A percentile compares a stretch with the other conserved stretches of the same genome.
Evolutionary conservation across 805 yeast genomes (phyloP).

Genomic region (Maudiozyma saulgeensis): DNA sequence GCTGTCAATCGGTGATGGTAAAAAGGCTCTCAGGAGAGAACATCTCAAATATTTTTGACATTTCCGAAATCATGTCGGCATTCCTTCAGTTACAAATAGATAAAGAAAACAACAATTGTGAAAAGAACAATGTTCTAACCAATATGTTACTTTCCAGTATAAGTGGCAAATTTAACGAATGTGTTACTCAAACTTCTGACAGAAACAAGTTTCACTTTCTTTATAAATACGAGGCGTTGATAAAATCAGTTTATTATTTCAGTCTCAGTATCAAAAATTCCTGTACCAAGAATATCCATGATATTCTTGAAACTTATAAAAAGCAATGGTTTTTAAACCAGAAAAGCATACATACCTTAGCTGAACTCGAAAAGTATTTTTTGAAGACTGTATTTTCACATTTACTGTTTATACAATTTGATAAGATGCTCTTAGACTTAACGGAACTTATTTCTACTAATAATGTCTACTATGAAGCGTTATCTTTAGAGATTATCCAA

Average conservation of each 20-base stretch:
- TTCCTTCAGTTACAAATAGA: background rate
- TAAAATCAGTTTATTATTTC: slow-evolving; percentile 29
- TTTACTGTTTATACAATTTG: slow-evolving; percentile 19
- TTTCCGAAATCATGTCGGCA: slow-evolving; percentile 21
- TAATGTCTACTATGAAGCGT: slow-evolving; percentile 5
- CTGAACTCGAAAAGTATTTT: slow-evolving; percentile 19
- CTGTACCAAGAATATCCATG: slow-evolving; percentile 24
- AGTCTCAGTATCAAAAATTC: slow-evolving; percentile 28
- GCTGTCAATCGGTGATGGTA: background rate
- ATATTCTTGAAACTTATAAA: slow-evolving; percentile 25
- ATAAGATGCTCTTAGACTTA: slow-evolving; percentile 13
- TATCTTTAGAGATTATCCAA: slow-evolving; percentile 5
- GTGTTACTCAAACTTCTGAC: background rate
- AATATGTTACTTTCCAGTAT: background rate
- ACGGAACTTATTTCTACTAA: slow-evolving; percentile 2
- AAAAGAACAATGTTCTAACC: slow-evolving; percentile 1
- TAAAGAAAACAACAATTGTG: slow-evolving; percentile 1
- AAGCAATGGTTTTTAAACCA: slow-evolving; percentile 23
- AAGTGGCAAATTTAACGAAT: background rate
- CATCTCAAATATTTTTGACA: no score
- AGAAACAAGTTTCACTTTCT: slow-evolving; percentile 16
- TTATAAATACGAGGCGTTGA: slow-evolving; percentile 22
- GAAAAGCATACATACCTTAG: slow-evolving; percentile 3
- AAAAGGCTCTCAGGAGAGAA: background rate
- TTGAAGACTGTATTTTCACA: slow-evolving; percentile 17